Conservation (phyloP, 2,329 filamentous ascomycete genomes). For the Gliomastix tumulicola region DNA sequence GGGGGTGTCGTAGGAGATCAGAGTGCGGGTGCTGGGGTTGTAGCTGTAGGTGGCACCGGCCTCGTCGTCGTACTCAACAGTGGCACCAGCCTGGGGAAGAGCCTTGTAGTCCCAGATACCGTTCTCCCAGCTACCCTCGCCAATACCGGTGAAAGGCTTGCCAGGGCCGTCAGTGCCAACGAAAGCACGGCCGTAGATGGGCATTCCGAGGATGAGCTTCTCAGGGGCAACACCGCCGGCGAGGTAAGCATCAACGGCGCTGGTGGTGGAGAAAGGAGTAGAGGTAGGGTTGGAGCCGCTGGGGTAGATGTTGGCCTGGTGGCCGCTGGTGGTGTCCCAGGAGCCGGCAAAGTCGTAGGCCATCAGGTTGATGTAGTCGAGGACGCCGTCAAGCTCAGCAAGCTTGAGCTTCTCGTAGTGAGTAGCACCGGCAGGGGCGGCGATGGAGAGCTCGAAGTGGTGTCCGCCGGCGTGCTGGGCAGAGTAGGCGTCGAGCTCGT, state of each 20-base stretch:
- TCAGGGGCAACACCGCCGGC: slow-evolving; percentile 49
- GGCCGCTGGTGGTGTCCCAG: slow-evolving; percentile 58
- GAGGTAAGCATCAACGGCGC: slow-evolving; percentile 60
- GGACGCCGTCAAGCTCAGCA: slow-evolving; percentile 33
- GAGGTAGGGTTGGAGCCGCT: slow-evolving; percentile 42
- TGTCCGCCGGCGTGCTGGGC: slow-evolving; percentile 33
- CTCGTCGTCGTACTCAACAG: slow-evolving; percentile 47
- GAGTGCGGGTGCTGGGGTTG: slow-evolving; percentile 47
- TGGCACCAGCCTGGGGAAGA: slow-evolving; percentile 55
- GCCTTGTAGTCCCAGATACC: slow-evolving; percentile 79
- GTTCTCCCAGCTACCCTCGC: slow-evolving; percentile 63
- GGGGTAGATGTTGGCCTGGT: slow-evolving; percentile 65
- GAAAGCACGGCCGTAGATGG: slow-evolving; percentile 38
- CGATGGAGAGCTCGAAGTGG: slow-evolving; percentile 48
- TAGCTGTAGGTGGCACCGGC: slow-evolving; percentile 66
- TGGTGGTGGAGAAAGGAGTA: slow-evolving; percentile 64
- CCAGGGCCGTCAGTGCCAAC: slow-evolving; percentile 55
- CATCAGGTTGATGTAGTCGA: slow-evolving; percentile 63
- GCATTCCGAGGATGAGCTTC: slow-evolving; percentile 74
- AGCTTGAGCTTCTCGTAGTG: slow-evolving; percentile 44
- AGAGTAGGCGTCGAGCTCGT: slow-evolving; percentile 41
- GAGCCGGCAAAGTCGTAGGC: slow-evolving; percentile 71
- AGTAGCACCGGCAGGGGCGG: slow-evolving; percentile 38
- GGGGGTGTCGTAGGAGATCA: slow-evolving; percentile 68
- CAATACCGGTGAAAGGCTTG: slow-evolving; percentile 53